phyloP scores from a whole-genome alignment of 495 filamentous ascomycete species.

The Penicillium goetzii region DNA sequence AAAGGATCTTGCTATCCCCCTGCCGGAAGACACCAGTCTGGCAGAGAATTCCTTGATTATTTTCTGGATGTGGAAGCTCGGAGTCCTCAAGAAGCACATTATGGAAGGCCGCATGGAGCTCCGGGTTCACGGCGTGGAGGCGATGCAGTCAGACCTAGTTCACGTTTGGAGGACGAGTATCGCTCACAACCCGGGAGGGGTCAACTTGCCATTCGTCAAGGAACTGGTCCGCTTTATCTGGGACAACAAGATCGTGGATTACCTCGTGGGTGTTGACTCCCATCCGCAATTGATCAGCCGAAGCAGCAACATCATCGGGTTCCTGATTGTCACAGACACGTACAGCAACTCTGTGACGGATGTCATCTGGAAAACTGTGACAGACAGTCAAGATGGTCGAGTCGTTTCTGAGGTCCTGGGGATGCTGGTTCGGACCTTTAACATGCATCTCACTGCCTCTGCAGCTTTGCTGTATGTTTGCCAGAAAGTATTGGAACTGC shows the following conservation, averaged over 20 bases:
- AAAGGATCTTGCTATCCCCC: conserved; percentile 40
- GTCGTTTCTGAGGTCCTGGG: conserved; percentile 75
- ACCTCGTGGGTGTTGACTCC: conserved; percentile 88
- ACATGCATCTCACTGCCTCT: conserved; percentile 54
- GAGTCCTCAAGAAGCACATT: conserved; percentile 68
- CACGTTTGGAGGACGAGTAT: conserved; percentile 59
- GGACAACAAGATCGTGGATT: conserved; percentile 70
- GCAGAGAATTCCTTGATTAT: conserved; percentile 50
- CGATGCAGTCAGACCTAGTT: conserved; percentile 75
- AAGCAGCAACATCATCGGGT: conserved; percentile 82
- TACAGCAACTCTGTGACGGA: conserved; percentile 77
- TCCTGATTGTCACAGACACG: conserved; percentile 78
- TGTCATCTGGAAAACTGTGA: conserved; percentile 81
- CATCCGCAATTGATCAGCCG: conserved; percentile 86
- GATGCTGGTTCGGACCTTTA: conserved; percentile 72
- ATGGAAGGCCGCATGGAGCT: conserved; percentile 88
- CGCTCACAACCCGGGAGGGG: conserved; percentile 38
- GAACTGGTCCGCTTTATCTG: conserved; percentile 70
- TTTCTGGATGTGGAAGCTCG: conserved; percentile 70
- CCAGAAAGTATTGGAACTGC: conserved; percentile 69
- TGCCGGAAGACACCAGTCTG: conserved; percentile 38
- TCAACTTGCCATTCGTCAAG: conserved; percentile 57
- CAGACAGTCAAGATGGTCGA: conserved; percentile 80
- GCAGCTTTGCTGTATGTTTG: conserved; percentile 69
- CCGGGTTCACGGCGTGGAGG: conserved; percentile 70